Evolutionary conservation across 1,139 yeast genomes (phyloP).

Genomic region (Geotrichum cucujoidarum): DNA sequence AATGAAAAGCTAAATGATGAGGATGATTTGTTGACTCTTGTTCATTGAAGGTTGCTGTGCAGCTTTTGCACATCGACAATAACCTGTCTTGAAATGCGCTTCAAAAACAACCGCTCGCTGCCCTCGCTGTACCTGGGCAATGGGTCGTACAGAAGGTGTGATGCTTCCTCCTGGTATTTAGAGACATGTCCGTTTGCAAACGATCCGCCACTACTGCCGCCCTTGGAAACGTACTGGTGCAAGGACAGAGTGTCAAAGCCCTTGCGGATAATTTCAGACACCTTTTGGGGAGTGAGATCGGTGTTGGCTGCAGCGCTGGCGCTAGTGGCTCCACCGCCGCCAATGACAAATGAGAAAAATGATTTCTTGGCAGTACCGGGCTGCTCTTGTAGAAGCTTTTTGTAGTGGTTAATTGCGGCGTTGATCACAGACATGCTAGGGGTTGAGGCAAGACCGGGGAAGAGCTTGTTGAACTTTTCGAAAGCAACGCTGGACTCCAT

Average conservation of each 20-base stretch:
- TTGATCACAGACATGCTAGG: conserved; percentile 26
- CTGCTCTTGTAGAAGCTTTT: conserved; percentile 20
- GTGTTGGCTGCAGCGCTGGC: background rate
- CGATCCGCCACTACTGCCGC: conserved; percentile 16
- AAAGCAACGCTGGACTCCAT: conserved; percentile 31
- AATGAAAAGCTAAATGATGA: too few species aligned
- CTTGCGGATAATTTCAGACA: conserved; percentile 29
- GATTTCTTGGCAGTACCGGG: conserved; percentile 1
- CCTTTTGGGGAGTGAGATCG: conserved; percentile 26
- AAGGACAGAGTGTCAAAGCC: conserved; percentile 31
- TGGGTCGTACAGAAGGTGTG: conserved; percentile 24
- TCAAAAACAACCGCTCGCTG: conserved; percentile 29
- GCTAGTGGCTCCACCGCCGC: background rate
- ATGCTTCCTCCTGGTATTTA: conserved; percentile 5
- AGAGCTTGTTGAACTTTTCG: conserved; percentile 22
- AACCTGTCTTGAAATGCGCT: conserved; percentile 27
- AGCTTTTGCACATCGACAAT: conserved; percentile 26
- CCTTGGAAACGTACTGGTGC: conserved; percentile 23
- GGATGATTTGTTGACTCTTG: background rate
- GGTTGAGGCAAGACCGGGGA: conserved; percentile 19
- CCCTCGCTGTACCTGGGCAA: conserved; percentile 29
- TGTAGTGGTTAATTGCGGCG: conserved; percentile 31
- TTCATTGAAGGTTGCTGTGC: conserved; percentile 3
- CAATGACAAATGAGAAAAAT: conserved; percentile 1
- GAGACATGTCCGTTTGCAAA: background rate